phyloP scores from a whole-genome alignment of 257 asterid species.

The Coffea eugenioides region DNA sequence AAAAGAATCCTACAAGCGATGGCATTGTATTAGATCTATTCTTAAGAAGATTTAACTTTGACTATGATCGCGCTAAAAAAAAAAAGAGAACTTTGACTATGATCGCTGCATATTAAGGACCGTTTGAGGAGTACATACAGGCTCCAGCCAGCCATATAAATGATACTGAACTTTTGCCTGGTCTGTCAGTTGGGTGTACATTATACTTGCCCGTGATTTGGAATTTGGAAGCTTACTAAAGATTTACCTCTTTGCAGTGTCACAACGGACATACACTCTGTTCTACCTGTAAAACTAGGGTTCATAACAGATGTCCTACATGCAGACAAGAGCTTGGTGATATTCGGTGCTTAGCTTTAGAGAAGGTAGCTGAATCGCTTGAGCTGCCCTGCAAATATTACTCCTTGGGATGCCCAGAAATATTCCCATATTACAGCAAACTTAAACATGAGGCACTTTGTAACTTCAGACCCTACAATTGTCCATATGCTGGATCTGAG shows the following conservation, averaged over 20 bases:
- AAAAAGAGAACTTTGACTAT: not conserved
- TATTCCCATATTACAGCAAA: slow-evolving; percentile 80
- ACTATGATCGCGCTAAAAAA: not conserved
- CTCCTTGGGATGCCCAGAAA: slow-evolving; percentile 75
- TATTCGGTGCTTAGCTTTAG: slow-evolving; percentile 84
- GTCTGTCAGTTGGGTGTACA: not conserved
- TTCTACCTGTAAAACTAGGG: slow-evolving; percentile 83
- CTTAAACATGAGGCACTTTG: slow-evolving; percentile 71
- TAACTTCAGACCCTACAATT: slow-evolving; percentile 64
- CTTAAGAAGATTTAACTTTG: not conserved
- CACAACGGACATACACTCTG: slow-evolving; percentile 92
- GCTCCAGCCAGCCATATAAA: not conserved
- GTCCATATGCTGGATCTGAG: slow-evolving; percentile 87
- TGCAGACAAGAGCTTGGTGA: slow-evolving; percentile 96
- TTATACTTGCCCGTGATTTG: not conserved
- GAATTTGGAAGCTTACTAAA: not conserved
- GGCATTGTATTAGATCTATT: not conserved
- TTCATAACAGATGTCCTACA: slow-evolving; percentile 82
- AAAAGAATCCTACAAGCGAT: too few species aligned
- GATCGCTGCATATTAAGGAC: not conserved
- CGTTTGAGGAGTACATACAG: not conserved
- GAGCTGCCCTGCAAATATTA: slow-evolving; percentile 80
- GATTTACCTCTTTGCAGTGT: slow-evolving; percentile 47
- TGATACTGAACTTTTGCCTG: not conserved
- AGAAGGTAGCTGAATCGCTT: slow-evolving; percentile 81